These are phyloP conservation scores for Gossypium schwendimanii DNA, from an alignment of 441 rosid genomes.

Conservation along the genomic window DNA sequence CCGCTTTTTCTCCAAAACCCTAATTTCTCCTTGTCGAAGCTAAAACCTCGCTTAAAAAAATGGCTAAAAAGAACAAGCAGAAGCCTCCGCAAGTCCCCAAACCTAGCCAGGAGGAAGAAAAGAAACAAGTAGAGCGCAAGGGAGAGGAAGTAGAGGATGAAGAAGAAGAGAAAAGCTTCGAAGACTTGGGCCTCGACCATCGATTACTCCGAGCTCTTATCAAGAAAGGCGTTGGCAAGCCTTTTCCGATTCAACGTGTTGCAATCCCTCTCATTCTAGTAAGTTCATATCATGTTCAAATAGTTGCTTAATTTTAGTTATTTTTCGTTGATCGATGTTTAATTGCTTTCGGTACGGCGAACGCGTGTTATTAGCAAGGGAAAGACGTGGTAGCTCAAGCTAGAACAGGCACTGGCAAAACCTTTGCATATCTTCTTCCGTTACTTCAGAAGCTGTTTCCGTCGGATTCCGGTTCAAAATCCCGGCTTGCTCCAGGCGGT, in stretches of 20 bases:
- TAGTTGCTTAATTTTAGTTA: background rate
- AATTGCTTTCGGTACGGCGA: background rate
- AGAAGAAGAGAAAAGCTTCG: slow-evolving; percentile 42
- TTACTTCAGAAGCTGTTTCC: slow-evolving; percentile 73
- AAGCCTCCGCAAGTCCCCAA: slow-evolving; percentile 16
- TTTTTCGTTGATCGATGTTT: background rate
- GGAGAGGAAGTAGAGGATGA: slow-evolving; percentile 23
- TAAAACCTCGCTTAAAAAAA: background rate
- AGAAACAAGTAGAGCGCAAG: background rate
- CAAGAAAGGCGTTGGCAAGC: slow-evolving; percentile 62
- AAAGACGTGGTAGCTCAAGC: slow-evolving; percentile 91
- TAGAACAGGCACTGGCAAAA: slow-evolving; percentile 87
- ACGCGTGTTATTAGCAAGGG: slow-evolving; percentile 47
- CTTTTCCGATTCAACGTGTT: slow-evolving; percentile 67
- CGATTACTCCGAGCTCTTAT: slow-evolving; percentile 60
- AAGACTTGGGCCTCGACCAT: slow-evolving; percentile 51
- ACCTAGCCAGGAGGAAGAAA: slow-evolving; percentile 13
- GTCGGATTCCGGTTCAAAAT: slow-evolving; percentile 27
- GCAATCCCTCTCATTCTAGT: slow-evolving; percentile 75
- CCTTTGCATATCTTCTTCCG: slow-evolving; percentile 77
- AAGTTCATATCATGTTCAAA: slow-evolving; percentile 11
- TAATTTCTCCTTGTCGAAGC: background rate
- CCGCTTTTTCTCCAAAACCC: background rate
- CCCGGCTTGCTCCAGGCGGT: slow-evolving; percentile 62
- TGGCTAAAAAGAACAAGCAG: background rate